Evolutionary conservation across 2,329 filamentous ascomycete genomes (phyloP).

Genomic region (Fusarium humuli): DNA sequence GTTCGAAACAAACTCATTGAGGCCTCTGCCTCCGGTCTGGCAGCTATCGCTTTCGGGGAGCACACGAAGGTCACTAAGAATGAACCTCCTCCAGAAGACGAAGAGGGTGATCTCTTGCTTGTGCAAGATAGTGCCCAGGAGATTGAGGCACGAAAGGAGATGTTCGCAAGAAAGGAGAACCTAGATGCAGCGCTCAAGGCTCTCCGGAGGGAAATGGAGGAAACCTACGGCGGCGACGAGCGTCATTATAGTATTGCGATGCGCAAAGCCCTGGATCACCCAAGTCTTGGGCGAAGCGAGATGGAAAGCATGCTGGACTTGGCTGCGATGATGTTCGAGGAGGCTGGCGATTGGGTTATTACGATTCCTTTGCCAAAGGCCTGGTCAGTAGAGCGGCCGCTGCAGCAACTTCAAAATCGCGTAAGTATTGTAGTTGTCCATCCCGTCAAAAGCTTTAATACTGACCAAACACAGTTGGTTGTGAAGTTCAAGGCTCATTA

Average conservation of each 20-base stretch:
- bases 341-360: slow-evolving; percentile 56
- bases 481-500: slow-evolving; percentile 56
- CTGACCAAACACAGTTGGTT: slow-evolving; percentile 50
- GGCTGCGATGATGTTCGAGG: slow-evolving; percentile 62
- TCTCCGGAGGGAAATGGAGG: slow-evolving; percentile 58
- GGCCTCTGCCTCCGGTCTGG: slow-evolving; percentile 69
- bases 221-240: slow-evolving; percentile 54
- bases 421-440: slow-evolving; percentile 44
- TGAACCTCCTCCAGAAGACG: slow-evolving; percentile 53
- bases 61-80: slow-evolving; percentile 59
- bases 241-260: slow-evolving; percentile 56
- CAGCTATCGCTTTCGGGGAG: slow-evolving; percentile 73
- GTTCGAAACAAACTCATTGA: slow-evolving; percentile 71
- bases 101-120: slow-evolving; percentile 53
- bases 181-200: slow-evolving; percentile 65
- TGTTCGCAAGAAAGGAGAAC: slow-evolving; percentile 74
- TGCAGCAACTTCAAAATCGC: slow-evolving; percentile 52
- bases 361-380: slow-evolving; percentile 56
- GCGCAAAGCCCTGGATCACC: slow-evolving; percentile 57
- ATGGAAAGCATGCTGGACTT: slow-evolving; percentile 57
- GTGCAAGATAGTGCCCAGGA: slow-evolving; percentile 58
- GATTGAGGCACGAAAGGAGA: slow-evolving; percentile 70
- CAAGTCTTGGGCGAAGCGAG: slow-evolving; percentile 55
- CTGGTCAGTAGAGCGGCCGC: slow-evolving; percentile 55
- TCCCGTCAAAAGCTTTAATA: background rate